Evolutionary conservation across 2,329 filamentous ascomycete genomes (phyloP).

Genomic region (Fusarium algeriense): DNA sequence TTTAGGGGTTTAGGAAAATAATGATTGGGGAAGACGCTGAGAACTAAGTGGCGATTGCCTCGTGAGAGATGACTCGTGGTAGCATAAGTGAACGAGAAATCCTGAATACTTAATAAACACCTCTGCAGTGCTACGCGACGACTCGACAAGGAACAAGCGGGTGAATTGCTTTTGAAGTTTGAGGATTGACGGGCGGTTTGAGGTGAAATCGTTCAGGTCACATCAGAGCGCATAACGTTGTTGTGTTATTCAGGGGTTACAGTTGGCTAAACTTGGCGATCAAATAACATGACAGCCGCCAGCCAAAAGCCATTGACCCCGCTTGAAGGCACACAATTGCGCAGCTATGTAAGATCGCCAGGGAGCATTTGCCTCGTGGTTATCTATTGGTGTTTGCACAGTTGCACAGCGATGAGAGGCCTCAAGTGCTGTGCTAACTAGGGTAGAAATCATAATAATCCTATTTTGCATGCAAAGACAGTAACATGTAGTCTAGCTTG

Average conservation of each 20-base stretch:
- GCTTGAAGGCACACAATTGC: constrained; percentile 33
- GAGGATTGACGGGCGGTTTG: constrained; percentile 3
- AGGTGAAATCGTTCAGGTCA: constrained; percentile 18
- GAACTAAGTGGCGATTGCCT: constrained; percentile 23
- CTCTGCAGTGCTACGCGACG: constrained; percentile 9
- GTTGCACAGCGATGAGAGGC: constrained; percentile 3
- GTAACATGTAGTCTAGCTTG: not conserved
- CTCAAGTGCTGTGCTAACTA: not conserved
- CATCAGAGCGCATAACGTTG: constrained; percentile 16
- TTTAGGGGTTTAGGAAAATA: constrained; percentile 3
- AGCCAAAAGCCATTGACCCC: constrained; percentile 28
- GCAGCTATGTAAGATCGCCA: constrained; percentile 29
- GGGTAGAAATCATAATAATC: not conserved
- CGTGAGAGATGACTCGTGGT: constrained; percentile 12
- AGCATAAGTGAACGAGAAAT: constrained; percentile 1
- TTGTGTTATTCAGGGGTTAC: constrained; percentile 32
- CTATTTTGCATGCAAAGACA: not conserved
- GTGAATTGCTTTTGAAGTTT: not conserved
- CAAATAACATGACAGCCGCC: constrained; percentile 25
- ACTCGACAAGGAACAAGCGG: constrained; percentile 15
- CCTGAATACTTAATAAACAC: not conserved
- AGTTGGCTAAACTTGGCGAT: constrained; percentile 17
- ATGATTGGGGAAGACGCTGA: constrained; percentile 22
- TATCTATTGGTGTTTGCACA: constrained; percentile 15
- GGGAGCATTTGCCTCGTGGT: constrained; percentile 34